Base-by-base conservation (phyloP, 495 filamentous ascomycete genomes). In the Penicillium manginii region DNA sequence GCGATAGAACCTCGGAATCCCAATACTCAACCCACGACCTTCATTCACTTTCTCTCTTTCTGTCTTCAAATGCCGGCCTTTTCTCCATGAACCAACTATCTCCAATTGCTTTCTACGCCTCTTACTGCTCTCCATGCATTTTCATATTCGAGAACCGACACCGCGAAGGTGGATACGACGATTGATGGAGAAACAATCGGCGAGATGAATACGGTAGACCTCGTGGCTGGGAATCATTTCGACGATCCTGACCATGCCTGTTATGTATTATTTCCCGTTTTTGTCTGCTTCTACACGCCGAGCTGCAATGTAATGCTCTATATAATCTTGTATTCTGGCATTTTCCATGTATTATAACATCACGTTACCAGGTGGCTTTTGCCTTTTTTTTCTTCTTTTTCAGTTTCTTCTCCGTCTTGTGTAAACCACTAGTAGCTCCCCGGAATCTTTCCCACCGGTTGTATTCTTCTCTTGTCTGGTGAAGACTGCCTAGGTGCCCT, bases 251-350 rank as follows among this genome's bases (percentile, higher is more conserved):
- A 17, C 15, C 32, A 21, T 53, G 49, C 10, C 42, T 48, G 15
- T 31, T 55, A 32, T 42, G 26, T 46, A 42, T 42, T 22, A 22
- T 31, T 31, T 54, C 15, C 37, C 22, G 0, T 45, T 40, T 40
- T 31, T 54, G 19, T 52, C 52, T 19, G 33, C 21, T 31, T 55
- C n/a, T 18, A 52, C 39, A 43, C 40, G 40, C 17, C 4, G 40
- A n/a, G 17, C 8, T 19, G 17, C 40, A n/a, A 43, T 43, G 40
- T 43, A 17, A 0, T 43, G 17, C 17, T 43, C 17, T 43, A 43
- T 43, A 21, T 43, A 43, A 43, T 43, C n/a, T n/a, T 43, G 40
- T 43, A 17, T 43, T 43, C 40, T 19, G 17, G 40, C 40, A 43
- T 19, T 43, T 43, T 10, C n/a, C 40, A 17, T 43, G 40, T 43